Conservation (phyloP, 345 rosid genomes). For the Microcos paniculata region DNA sequence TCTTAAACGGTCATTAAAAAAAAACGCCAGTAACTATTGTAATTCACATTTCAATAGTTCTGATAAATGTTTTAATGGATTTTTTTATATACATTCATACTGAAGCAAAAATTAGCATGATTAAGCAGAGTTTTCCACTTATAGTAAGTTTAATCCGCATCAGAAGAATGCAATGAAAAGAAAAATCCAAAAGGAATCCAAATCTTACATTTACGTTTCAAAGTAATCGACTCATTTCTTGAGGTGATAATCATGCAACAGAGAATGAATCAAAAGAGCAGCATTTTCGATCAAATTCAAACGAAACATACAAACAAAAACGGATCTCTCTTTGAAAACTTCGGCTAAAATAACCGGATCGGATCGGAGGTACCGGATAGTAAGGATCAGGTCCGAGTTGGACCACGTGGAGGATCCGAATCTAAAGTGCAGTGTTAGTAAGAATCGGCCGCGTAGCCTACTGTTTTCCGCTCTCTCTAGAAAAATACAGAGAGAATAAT, state of each 20-base stretch:
- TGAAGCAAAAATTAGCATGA: neutral
- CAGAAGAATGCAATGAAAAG: neutral
- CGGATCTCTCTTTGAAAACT: constrained; percentile 21
- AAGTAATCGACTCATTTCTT: neutral
- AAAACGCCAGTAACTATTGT: neutral
- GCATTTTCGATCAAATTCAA: neutral
- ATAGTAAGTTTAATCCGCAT: neutral
- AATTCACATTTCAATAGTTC: neutral
- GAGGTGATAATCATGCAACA: neutral
- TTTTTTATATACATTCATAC: neutral
- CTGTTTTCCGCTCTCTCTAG: constrained; percentile 20
- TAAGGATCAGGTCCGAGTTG: constrained; percentile 19
- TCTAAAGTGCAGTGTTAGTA: constrained; percentile 18
- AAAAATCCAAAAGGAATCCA: neutral
- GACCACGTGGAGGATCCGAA: constrained; percentile 36
- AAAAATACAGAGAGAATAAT: constrained; percentile 26
- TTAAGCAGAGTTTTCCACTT: neutral
- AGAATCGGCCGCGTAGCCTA: neutral
- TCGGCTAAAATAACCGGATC: constrained; percentile 27
- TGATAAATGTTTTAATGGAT: neutral
- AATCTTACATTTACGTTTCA: constrained; percentile 10
- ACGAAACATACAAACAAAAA: constrained; percentile 16
- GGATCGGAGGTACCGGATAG: constrained; percentile 22
- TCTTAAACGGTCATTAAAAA: constrained; percentile 8
- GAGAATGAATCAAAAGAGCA: neutral